A percentile compares a stretch with the other conserved stretches of the same genome.
Evolutionary conservation across 495 filamentous ascomycete genomes (phyloP).

Genomic region (Articulospora tetracladia): DNA sequence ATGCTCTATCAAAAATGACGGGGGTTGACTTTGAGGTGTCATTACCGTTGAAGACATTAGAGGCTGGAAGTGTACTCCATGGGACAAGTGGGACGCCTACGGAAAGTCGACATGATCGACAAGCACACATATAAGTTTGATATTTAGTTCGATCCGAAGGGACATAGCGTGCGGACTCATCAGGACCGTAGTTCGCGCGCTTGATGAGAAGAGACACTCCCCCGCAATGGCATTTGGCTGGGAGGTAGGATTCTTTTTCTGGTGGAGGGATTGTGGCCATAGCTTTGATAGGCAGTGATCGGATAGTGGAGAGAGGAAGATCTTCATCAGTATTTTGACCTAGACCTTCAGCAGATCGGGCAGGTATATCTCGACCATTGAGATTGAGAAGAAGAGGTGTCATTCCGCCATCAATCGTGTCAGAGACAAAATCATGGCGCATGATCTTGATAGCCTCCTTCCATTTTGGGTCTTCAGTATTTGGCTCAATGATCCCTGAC

Average conservation of each 20-base stretch:
- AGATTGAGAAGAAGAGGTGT: conserved; percentile 1
- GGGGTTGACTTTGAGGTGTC: not conserved
- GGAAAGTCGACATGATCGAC: conserved; percentile 8
- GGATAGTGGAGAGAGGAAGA: not conserved
- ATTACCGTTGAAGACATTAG: conserved; percentile 2
- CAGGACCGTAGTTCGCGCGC: conserved; percentile 2
- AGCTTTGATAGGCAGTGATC: not conserved
- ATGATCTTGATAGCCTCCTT: conserved; percentile 1
- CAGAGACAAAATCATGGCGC: conserved; percentile 4
- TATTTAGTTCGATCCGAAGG: conserved; percentile 7
- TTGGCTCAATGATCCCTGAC: conserved; percentile 5
- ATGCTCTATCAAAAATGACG: not conserved
- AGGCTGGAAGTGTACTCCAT: not conserved
- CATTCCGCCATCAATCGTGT: conserved; percentile 9
- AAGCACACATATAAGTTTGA: conserved; percentile 3
- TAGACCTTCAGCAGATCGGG: not conserved
- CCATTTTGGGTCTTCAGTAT: not conserved
- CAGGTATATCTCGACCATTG: conserved; percentile 5
- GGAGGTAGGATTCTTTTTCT: not conserved
- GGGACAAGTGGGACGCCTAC: conserved; percentile 2
- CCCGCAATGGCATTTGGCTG: conserved; percentile 9
- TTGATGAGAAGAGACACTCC: conserved; percentile 6
- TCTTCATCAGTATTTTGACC: not conserved
- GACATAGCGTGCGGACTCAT: not conserved
- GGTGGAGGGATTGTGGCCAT: not conserved